A percentile compares a stretch with the other conserved stretches of the same genome.
phyloP scores from a whole-genome alignment of 345 rosid genomes.

The Eucalyptus tenuipes region DNA sequence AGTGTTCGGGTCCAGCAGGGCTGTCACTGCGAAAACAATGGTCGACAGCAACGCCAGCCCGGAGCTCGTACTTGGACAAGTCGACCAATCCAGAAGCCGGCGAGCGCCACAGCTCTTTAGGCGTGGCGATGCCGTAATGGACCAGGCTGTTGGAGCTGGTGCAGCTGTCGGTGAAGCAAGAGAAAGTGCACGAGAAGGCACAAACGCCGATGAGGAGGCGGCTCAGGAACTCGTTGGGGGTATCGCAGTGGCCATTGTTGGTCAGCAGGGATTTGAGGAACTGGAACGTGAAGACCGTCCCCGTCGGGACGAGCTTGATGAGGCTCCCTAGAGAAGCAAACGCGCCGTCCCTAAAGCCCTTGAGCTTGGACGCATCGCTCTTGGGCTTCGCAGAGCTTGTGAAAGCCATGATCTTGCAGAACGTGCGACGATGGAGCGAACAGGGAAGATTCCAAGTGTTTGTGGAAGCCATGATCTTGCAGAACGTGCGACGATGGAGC shows the following conservation, averaged over 20 bases:
- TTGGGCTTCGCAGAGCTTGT: slow-evolving; percentile 2
- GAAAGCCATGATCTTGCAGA: not conserved
- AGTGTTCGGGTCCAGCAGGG: slow-evolving; percentile 47
- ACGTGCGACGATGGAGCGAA: no score
- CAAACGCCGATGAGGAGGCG: slow-evolving; percentile 41
- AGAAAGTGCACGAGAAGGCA: slow-evolving; percentile 47
- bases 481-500: no score
- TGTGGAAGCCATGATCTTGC: no score
- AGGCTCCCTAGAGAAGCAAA: slow-evolving; percentile 53
- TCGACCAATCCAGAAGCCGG: slow-evolving; percentile 18
- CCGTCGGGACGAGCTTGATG: slow-evolving; percentile 74
- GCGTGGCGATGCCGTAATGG: slow-evolving; percentile 45
- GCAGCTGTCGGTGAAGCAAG: slow-evolving; percentile 70
- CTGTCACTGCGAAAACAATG: slow-evolving; percentile 29
- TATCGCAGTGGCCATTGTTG: slow-evolving; percentile 54
- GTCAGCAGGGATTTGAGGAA: slow-evolving; percentile 66
- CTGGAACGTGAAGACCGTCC: slow-evolving; percentile 64
- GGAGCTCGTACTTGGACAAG: slow-evolving; percentile 34
- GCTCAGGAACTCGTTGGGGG: slow-evolving; percentile 30
- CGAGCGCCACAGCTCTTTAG: slow-evolving; percentile 43
- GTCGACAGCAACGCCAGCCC: slow-evolving; percentile 29
- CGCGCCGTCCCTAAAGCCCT: slow-evolving; percentile 22
- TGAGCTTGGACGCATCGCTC: not conserved
- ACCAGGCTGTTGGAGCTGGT: slow-evolving; percentile 20
- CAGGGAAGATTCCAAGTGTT: no score